Evolutionary conservation across 2,329 filamentous ascomycete genomes (phyloP).

Genomic region (Hymenoscyphus fraxineus): DNA sequence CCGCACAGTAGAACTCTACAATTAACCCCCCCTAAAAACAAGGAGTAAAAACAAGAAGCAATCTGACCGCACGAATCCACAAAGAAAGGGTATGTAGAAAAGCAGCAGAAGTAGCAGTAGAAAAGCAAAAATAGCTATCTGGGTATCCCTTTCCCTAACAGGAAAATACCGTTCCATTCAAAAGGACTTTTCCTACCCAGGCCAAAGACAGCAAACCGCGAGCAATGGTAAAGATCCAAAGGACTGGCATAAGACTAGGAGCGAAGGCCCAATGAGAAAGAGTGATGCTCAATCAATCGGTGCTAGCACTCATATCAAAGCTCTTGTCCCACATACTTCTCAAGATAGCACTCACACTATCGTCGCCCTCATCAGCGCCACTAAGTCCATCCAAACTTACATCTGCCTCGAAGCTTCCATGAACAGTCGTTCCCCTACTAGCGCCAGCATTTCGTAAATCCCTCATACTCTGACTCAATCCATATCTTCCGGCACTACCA

Average conservation of each 20-base stretch:
- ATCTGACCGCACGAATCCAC: no score
- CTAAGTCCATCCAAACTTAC: slow-evolving; percentile 16
- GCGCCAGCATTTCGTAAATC: slow-evolving; percentile 25
- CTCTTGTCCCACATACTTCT: slow-evolving; percentile 61
- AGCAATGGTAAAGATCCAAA: neutral
- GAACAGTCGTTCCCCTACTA: slow-evolving; percentile 9
- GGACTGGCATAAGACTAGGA: neutral
- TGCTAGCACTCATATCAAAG: slow-evolving; percentile 52
- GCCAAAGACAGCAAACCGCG: neutral
- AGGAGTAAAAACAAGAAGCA: neutral
- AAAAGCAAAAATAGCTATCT: neutral
- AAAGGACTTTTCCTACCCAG: neutral
- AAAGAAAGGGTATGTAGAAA: no score
- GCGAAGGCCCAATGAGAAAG: neutral
- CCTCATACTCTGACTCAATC: slow-evolving; percentile 41
- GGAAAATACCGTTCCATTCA: neutral
- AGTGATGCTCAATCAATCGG: slow-evolving; percentile 29
- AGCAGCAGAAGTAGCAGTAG: no score
- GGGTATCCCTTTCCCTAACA: neutral
- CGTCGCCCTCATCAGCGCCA: slow-evolving; percentile 45
- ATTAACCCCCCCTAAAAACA: neutral
- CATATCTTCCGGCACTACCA: slow-evolving; percentile 31
- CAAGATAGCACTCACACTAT: slow-evolving; percentile 47
- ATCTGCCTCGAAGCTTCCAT: slow-evolving; percentile 23
- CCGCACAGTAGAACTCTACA: neutral